Percentiles rank a stretch among this genome's conserved stretches.
These are phyloP conservation scores for Ganoderma lingzhi DNA, from an alignment of 1,284 basidiomycete genomes.

Conservation along the genomic window DNA sequence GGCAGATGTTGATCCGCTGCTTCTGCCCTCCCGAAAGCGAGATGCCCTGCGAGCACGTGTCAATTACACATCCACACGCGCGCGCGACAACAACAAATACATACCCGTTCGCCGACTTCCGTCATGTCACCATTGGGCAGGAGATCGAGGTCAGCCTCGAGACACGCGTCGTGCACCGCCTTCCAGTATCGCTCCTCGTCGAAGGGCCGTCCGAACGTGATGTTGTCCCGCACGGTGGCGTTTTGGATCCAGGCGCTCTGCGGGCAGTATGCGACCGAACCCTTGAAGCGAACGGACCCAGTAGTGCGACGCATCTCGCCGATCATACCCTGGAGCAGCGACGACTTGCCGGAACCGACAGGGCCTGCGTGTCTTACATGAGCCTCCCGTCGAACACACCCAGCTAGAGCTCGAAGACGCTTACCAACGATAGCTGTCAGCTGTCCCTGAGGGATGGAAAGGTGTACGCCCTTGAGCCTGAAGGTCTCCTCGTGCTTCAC, in stretches of 20 bases:
- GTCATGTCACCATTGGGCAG: constrained; percentile 87
- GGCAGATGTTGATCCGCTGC: constrained; percentile 80
- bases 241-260: constrained; percentile 90
- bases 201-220: constrained; percentile 85
- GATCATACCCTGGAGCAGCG: constrained; percentile 73
- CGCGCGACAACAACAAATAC: constrained; percentile 6
- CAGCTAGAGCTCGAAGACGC: constrained; percentile 44
- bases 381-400: background rate
- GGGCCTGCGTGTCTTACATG: constrained; percentile 35
- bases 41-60: constrained; percentile 58
- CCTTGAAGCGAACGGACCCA: constrained; percentile 59
- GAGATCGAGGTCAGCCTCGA: constrained; percentile 84
- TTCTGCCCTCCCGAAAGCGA: constrained; percentile 86
- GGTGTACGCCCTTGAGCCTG: constrained; percentile 64
- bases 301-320: constrained; percentile 73
- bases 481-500: constrained; percentile 53
- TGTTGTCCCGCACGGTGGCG: constrained; percentile 81
- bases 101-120: constrained; percentile 88
- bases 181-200: constrained; percentile 84
- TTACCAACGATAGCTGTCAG: constrained; percentile 82
- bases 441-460: constrained; percentile 75
- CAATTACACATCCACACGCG: background rate
- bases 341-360: constrained; percentile 72
- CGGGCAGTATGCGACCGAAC: constrained; percentile 81
- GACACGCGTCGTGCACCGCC: constrained; percentile 76